Conservation (phyloP, 805 yeast species). For the Isabelozyma heimii region DNA sequence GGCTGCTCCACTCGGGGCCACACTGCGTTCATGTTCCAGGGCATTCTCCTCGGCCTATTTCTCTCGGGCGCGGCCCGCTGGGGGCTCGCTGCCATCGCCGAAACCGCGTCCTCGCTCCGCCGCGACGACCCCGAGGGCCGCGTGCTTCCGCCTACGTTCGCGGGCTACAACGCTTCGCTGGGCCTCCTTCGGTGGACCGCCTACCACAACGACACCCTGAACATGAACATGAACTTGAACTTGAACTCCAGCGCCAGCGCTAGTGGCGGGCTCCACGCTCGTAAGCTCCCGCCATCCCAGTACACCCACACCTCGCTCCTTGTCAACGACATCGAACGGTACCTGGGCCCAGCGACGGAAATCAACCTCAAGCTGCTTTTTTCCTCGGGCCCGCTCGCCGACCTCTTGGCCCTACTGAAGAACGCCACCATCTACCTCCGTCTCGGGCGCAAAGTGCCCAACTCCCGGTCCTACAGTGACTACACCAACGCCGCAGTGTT, state of each 20-base stretch:
- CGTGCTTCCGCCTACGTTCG: conserved; percentile 50
- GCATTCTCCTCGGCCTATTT: conserved; percentile 75
- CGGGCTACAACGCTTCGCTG: conserved; percentile 24
- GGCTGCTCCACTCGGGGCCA: conserved; percentile 78
- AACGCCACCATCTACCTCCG: conserved; percentile 45
- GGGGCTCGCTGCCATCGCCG: conserved; percentile 90
- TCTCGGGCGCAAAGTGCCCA: conserved; percentile 40
- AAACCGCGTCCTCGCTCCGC: conserved; percentile 62
- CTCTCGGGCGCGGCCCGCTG: conserved; percentile 86
- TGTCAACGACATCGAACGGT: conserved; percentile 77
- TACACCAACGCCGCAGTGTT: conserved; percentile 63
- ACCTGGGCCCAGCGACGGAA: conserved; percentile 36
- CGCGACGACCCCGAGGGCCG: conserved; percentile 72
- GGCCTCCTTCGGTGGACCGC: conserved; percentile 42
- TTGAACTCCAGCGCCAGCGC: too few relatives aligned
- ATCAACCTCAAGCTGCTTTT: conserved; percentile 2
- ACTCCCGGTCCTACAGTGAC: conserved; percentile 47
- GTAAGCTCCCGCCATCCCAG: conserved; percentile 14
- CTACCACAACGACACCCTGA: too few relatives aligned
- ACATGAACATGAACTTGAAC: too few relatives aligned
- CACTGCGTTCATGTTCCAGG: conserved; percentile 75
- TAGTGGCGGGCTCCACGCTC: conserved; percentile 8
- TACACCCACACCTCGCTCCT: conserved; percentile 60
- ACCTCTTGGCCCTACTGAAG: not conserved
- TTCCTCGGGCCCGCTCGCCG: not conserved